Evolutionary conservation across 805 yeast genomes (phyloP).

Genomic region (Sugiyamaella qingdaonensis): DNA sequence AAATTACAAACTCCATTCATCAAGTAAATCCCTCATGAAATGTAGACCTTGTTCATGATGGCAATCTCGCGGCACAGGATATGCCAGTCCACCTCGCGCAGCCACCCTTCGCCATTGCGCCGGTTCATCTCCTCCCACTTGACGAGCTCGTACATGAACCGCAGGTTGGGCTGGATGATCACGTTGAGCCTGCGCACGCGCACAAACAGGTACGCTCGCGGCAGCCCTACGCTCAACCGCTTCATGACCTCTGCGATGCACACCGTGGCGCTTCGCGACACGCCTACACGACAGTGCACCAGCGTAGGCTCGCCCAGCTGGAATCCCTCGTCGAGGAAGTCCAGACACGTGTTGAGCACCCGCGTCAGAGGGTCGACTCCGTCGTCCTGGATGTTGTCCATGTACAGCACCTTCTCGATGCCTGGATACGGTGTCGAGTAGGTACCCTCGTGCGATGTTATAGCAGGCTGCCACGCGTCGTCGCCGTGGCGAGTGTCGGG

Average conservation of each 20-base stretch:
- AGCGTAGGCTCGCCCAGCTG: constrained; percentile 47
- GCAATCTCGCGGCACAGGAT: constrained; percentile 79
- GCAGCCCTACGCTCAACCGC: constrained; percentile 58
- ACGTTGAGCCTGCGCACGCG: constrained; percentile 85
- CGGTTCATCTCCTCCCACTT: constrained; percentile 53
- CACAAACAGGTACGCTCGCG: constrained; percentile 82
- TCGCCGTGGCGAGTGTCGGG: background rate
- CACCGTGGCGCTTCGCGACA: constrained; percentile 89
- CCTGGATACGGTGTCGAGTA: constrained; percentile 20
- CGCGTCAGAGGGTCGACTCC: constrained; percentile 75
- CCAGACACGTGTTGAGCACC: constrained; percentile 59
- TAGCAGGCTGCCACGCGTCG: background rate
- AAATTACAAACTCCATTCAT: too few species aligned
- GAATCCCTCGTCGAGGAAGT: constrained; percentile 57
- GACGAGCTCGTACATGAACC: constrained; percentile 86
- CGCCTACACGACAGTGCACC: constrained; percentile 95
- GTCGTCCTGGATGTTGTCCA: constrained; percentile 80
- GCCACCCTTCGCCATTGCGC: constrained; percentile 26
- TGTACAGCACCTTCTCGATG: constrained; percentile 51
- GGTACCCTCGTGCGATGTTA: background rate
- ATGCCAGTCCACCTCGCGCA: constrained; percentile 82
- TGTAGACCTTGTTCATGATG: constrained; percentile 66
- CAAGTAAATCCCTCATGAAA: constrained; percentile 23
- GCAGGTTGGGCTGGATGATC: constrained; percentile 88
- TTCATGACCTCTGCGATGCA: constrained; percentile 94